phyloP scores from a whole-genome alignment of 352 stramenopile species.

The Elongisporangium undulatum region DNA sequence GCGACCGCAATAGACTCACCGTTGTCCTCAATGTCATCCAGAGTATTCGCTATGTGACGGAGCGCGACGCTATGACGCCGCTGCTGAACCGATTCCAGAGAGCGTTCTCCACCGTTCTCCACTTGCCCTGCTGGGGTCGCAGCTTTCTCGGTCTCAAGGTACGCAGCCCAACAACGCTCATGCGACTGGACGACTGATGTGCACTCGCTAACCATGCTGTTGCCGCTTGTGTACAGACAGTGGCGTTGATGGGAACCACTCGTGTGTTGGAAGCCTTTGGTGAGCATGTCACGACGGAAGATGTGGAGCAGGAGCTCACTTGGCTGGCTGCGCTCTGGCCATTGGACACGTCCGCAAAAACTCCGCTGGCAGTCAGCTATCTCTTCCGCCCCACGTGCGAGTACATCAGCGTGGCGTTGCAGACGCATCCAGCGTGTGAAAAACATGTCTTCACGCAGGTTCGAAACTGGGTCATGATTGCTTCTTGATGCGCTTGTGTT shows the following conservation, averaged over 20 bases:
- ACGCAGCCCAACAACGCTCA: not conserved
- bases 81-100: slow-evolving; percentile 44
- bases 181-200: too few species aligned
- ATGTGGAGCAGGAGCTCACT: slow-evolving; percentile 40
- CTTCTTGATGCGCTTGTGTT: not conserved
- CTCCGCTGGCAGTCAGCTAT: slow-evolving; percentile 26
- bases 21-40: slow-evolving; percentile 10
- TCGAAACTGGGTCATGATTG: not conserved
- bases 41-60: slow-evolving; percentile 74
- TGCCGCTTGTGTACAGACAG: slow-evolving; percentile 33
- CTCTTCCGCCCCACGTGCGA: slow-evolving; percentile 61
- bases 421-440: slow-evolving; percentile 45
- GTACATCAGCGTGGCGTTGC: slow-evolving; percentile 51
- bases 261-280: slow-evolving; percentile 66
- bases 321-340: slow-evolving; percentile 29
- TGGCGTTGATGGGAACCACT: slow-evolving; percentile 64
- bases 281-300: slow-evolving; percentile 20
- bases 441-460: slow-evolving; percentile 44
- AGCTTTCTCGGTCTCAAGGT: slow-evolving; percentile 48
- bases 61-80: slow-evolving; percentile 53
- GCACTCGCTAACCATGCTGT: not conserved
- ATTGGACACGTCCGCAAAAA: slow-evolving; percentile 17
- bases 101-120: slow-evolving; percentile 47
- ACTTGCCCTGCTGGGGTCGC: slow-evolving; percentile 41
- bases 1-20: not conserved